These are phyloP conservation scores for Puccinia novopanici DNA, from an alignment of 1,284 basidiomycete species.

Conservation along the genomic window DNA sequence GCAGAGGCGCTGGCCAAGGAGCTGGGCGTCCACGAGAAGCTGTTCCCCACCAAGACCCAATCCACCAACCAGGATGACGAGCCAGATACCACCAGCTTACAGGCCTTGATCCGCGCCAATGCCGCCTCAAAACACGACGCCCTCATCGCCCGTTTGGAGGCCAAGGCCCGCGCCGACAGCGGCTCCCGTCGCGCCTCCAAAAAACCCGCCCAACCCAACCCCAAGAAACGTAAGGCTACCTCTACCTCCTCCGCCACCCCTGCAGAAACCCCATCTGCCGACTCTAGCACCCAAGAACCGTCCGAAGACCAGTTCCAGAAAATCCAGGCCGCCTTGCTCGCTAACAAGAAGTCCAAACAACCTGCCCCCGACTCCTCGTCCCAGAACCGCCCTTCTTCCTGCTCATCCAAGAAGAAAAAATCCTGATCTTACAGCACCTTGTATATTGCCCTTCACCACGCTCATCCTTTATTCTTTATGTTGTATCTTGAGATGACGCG, in stretches of 20 bases:
- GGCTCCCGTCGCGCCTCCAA: not conserved
- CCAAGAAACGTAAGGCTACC: slow-evolving; percentile 12
- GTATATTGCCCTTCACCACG: too few species aligned
- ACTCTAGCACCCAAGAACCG: slow-evolving; percentile 8
- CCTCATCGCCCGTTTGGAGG: slow-evolving; percentile 39
- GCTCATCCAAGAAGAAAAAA: not conserved
- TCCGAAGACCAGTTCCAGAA: slow-evolving; percentile 46
- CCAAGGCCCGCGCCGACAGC: slow-evolving; percentile 22
- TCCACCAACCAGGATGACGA: not conserved
- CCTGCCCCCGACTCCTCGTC: not conserved
- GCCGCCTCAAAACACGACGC: slow-evolving; percentile 11
- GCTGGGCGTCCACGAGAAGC: slow-evolving; percentile 39
- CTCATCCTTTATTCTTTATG: not conserved
- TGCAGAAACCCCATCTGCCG: too few species aligned
- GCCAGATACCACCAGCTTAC: not conserved
- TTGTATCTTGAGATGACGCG: not conserved
- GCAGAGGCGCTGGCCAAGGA: slow-evolving; percentile 33
- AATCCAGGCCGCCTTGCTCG: slow-evolving; percentile 24
- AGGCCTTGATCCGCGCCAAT: slow-evolving; percentile 30
- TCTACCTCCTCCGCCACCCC: too few species aligned
- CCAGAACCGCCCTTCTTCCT: not conserved
- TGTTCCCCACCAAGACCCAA: not conserved
- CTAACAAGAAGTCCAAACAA: slow-evolving; percentile 9
- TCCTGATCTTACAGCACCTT: too few species aligned
- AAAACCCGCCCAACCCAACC: not conserved